Base-by-base conservation (phyloP, 139 green algal genomes). In the Chlamydomonas incerta region DNA sequence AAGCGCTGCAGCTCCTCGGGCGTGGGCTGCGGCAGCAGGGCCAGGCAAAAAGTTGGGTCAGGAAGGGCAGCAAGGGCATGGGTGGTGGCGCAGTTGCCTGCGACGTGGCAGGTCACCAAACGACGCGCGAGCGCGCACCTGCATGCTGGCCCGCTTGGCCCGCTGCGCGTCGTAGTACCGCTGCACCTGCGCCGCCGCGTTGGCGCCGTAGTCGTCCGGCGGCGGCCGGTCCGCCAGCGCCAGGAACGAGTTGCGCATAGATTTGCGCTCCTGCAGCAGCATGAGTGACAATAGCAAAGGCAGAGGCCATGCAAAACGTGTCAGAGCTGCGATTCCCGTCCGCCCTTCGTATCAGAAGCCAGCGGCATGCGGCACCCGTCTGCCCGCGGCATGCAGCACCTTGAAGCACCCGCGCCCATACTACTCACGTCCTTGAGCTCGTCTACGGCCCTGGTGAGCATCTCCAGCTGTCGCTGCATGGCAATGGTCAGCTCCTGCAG, bases 381-480 rank as follows among this genome's bases (percentile, higher is more conserved):
- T n/a, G n/a, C n/a, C n/a, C n/a, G n/a, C n/a, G n/a, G n/a, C n/a
- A n/a, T n/a, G n/a, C n/a, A n/a, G n/a, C n/a, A n/a, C n/a, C n/a
- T n/a, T n/a, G n/a, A n/a, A n/a, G n/a, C n/a, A n/a, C n/a, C n/a
- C n/a, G n/a, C n/a, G n/a, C 8, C 41, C 41, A 50, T 13, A 13
- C 41, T 33, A 67, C 89, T 81, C 79, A 93, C 90, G 60, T 92
- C 81, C 50, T 88, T 88, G n/a, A 94, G 90, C 28, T 91, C 90
- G 21, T 87, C 81, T 37, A 94, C 88, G 24, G 92, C 88, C 26
- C 35, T 57, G 10, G 92, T 89, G 33, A 94, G 82, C 67, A 87
- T 66, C 33, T 88, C 72, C 34, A 94, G 74, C 85, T 94, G 92
- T 29, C 80, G 76, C 84, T 92, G 84, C 90, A 94, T 94, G 20